These are phyloP conservation scores for Huntiella moniliformis DNA, from an alignment of 2,329 filamentous ascomycete species.

Conservation along the genomic window DNA sequence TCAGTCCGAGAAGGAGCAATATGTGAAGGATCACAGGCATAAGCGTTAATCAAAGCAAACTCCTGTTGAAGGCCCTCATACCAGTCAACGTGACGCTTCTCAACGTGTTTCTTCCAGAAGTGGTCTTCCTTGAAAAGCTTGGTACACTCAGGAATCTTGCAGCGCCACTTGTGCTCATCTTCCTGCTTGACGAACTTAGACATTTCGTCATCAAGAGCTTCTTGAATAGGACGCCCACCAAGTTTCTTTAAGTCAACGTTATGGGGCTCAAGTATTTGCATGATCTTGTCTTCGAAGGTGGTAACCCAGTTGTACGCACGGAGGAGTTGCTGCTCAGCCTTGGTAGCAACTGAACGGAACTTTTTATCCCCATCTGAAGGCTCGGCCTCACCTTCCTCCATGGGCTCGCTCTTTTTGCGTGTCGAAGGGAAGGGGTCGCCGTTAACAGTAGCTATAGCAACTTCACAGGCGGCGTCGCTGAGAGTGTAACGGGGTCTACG, in stretches of 20 bases:
- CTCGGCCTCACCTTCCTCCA: conserved; percentile 40
- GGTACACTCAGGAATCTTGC: conserved; percentile 86
- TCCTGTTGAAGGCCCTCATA: conserved; percentile 61
- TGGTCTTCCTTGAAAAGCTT: conserved; percentile 95
- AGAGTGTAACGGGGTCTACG: conserved; percentile 76
- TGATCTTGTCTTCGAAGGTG: conserved; percentile 92
- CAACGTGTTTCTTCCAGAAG: conserved; percentile 96
- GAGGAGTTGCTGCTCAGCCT: conserved; percentile 79
- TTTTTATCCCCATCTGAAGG: conserved; percentile 45
- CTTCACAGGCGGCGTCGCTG: conserved; percentile 63
- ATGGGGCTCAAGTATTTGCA: conserved; percentile 81
- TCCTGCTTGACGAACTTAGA: conserved; percentile 86
- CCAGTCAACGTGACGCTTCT: conserved; percentile 89
- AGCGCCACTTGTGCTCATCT: conserved; percentile 90
- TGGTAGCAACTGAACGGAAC: conserved; percentile 47
- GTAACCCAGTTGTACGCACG: conserved; percentile 97
- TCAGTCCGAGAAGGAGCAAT: conserved; percentile 87
- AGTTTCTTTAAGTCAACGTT: conserved; percentile 75
- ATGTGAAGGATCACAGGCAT: conserved; percentile 83
- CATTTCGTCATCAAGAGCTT: conserved; percentile 73
- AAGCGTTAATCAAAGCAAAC: conserved; percentile 82
- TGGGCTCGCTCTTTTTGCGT: conserved; percentile 50
- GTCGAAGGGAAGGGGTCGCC: conserved; percentile 62
- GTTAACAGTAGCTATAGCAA: conserved; percentile 65
- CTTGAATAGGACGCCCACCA: conserved; percentile 70